Evolutionary conservation across 2,329 filamentous ascomycete genomes (phyloP), one percentile per base, ranked within the genome.

Genomic region (Penicillium sp.): DNA sequence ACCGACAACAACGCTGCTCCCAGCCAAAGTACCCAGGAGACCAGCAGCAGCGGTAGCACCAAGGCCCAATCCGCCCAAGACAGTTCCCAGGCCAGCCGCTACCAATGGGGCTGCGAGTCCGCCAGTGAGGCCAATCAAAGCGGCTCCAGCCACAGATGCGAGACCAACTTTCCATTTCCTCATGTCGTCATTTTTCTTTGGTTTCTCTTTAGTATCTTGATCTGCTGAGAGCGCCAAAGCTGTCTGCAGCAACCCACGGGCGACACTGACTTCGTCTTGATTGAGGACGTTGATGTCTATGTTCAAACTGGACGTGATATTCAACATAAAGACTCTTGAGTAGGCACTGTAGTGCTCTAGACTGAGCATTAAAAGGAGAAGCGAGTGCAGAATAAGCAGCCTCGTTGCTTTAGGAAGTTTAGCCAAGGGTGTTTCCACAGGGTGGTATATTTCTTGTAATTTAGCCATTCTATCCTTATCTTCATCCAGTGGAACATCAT

Each of bases 121-220:
- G 28, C 88, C 88, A 0, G 91, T 96, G 4, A 89, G 84, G 10
- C 86, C 86, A n/a, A 97, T 92, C 1, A 96, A 78, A 0, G 89
- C 90, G 1, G 93, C 93, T 11, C 93, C 93, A 0, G 90, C 91
- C 0, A 95, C 90, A 9, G 89, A 90, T 0, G 92, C 93, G 26
- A 97, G 79, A 0, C 92, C 91, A 19, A 97, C 91, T 69, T 91
- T 91, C 84, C 86, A 89, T 69, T 87, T 86, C 42, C 87, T 81
- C 17, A 82, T 74, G n/a, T 78, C 77, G 60, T 85, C 86, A 40
- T 82, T 84, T 57, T 89, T 85, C 53, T 91, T 87, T 0, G 78
- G 82, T 51, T 88, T 85, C 69, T 88, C 89, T 67, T 88, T 84
- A 0, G 86, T 86, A 69, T 94, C 91, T 1, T 87, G 84, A 58